Conservation (phyloP, 1,284 basidiomycete genomes). For the Melampsora americana region DNA sequence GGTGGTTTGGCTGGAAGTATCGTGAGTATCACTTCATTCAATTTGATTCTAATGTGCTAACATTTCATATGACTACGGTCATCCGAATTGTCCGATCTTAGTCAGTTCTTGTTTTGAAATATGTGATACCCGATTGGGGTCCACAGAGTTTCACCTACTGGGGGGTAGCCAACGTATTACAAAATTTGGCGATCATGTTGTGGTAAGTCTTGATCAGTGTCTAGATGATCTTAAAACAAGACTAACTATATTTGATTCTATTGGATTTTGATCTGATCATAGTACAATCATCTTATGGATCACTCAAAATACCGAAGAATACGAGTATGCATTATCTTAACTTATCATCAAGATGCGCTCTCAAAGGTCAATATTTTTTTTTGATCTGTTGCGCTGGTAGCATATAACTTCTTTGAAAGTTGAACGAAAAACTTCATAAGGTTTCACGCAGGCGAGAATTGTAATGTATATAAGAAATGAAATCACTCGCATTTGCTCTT, state of each 20-base stretch:
- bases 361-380: too few species aligned
- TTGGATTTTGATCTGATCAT: background rate
- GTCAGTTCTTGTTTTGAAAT: slow-evolving; percentile 89
- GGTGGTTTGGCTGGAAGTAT: slow-evolving; percentile 90
- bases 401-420: too few species aligned
- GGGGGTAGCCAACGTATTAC: slow-evolving; percentile 88
- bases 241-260: too few species aligned
- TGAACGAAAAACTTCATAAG: too few species aligned
- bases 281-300: slow-evolving; percentile 41
- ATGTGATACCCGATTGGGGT: slow-evolving; percentile 70
- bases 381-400: too few species aligned
- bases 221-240: background rate
- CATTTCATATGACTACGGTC: background rate
- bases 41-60: background rate
- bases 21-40: slow-evolving; percentile 60
- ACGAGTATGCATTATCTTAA: slow-evolving; percentile 22
- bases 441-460: too few species aligned
- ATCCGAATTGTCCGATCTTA: slow-evolving; percentile 52
- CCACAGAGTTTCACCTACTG: slow-evolving; percentile 78
- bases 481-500: too few species aligned
- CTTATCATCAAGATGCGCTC: too few species aligned
- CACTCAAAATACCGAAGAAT: slow-evolving; percentile 38
- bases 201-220: slow-evolving; percentile 45
- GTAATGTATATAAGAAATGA: too few species aligned
- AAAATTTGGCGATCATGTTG: slow-evolving; percentile 89